Conservation (phyloP, 345 rosid species). For the Populus deltoides region DNA sequence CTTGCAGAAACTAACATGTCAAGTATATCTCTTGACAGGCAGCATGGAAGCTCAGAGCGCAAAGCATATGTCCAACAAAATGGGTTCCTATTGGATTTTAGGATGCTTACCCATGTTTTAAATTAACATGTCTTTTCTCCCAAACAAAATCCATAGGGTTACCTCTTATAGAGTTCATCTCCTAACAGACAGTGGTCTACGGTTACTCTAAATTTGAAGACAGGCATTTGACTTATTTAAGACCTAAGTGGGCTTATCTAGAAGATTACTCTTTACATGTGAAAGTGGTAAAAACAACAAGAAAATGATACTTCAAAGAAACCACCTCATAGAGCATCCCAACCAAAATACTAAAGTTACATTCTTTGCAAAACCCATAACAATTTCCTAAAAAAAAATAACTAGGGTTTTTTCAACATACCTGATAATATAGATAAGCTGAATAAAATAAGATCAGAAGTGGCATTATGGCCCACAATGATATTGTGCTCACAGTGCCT, state of each 20-base stretch:
- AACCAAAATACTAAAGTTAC: background rate
- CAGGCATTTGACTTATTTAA: background rate
- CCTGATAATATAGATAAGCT: slow-evolving; percentile 94
- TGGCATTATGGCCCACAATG: slow-evolving; percentile 98
- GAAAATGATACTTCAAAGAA: background rate
- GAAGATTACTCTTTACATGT: background rate
- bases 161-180: background rate
- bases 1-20: background rate
- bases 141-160: background rate
- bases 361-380: background rate
- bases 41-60: background rate
- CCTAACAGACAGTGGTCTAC: background rate
- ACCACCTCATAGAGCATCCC: background rate
- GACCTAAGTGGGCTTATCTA: background rate
- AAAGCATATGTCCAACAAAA: background rate
- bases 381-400: background rate
- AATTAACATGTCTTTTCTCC: background rate
- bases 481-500: slow-evolving; percentile 93
- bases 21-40: background rate
- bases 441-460: slow-evolving; percentile 85
- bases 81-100: background rate
- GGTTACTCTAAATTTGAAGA: background rate
- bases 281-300: slow-evolving; percentile 1
- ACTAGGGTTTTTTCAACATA: background rate
- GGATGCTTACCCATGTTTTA: background rate